Evolutionary conservation across 2,329 filamentous ascomycete genomes (phyloP), one percentile per base, ranked within the genome.

Genomic region (Aspergillus arachidicola): DNA sequence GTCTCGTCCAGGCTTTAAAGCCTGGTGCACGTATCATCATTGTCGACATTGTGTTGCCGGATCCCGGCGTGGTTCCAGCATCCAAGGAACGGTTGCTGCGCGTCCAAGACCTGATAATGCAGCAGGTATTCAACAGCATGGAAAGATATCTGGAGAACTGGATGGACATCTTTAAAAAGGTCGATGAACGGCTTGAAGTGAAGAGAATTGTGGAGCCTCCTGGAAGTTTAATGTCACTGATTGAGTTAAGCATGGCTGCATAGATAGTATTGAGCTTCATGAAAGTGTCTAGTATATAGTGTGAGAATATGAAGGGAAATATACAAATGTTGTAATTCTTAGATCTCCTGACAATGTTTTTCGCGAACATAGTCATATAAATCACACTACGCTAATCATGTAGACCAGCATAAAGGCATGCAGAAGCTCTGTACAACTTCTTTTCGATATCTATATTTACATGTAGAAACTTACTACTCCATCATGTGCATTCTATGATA

Each of bases 121-220:
- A 72, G 66, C 72, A 77, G 66, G 66, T 64, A 6, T 76, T 78
- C 48, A 79, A 79, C 63, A 73, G 71, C 16, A 61, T 69, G 28
- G 78, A 80, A 63, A 66, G 78, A n/a, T 72, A 74, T 11, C 32
- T 75, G 41, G 69, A 66, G 0, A 75, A 78, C 19, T 79, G 75
- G 74, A 70, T 67, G 48, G 62, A 61, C 0, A 45, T 79, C 26
- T 65, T 79, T 14, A 65, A 46, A 28, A 59, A 59, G 34, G 71
- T 68, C 2, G 72, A 73, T 64, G 36, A 51, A 12, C 67, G 67
- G 65, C 71, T 70, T 45, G 32, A 21, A 26, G 36, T 72, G 26
- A 63, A 60, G 55, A 59, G 58, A 10, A 56, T 67, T 12, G 56
- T 59, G 14, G 60, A 71, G 50, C 71, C 70, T 14, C n/a, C 57